Evolutionary conservation across 805 yeast species (phyloP).

Genomic region (Kuraishia molischiana): DNA sequence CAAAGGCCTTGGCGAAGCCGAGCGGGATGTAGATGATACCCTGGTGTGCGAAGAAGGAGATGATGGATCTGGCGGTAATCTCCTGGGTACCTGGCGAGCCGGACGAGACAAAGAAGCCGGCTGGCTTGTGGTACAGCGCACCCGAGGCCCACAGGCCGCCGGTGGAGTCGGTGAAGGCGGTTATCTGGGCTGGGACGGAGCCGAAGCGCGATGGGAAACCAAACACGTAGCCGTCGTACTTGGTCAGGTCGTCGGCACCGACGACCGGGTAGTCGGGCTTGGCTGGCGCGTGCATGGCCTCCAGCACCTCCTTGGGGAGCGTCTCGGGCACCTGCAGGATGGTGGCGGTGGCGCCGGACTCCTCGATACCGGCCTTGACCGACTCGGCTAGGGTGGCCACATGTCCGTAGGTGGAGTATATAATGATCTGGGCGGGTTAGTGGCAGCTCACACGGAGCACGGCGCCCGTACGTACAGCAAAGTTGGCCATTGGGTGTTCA

Average conservation of each 20-base stretch:
- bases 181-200: constrained; percentile 66
- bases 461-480: constrained; percentile 13
- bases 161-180: constrained; percentile 66
- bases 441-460: too few species aligned
- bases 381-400: constrained; percentile 59
- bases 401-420: constrained; percentile 80
- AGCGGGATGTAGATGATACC: constrained; percentile 72
- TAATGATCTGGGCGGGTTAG: constrained; percentile 43
- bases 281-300: constrained; percentile 55
- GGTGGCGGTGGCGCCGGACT: constrained; percentile 61
- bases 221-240: constrained; percentile 66
- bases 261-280: constrained; percentile 52
- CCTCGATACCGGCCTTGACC: constrained; percentile 57
- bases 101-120: constrained; percentile 62
- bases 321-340: constrained; percentile 80
- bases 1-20: constrained; percentile 56
- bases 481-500: constrained; percentile 13
- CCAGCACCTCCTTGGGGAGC: constrained; percentile 49
- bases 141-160: constrained; percentile 73
- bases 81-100: constrained; percentile 77
- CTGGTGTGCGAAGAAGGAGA: constrained; percentile 61
- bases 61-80: constrained; percentile 46
- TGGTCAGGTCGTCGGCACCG: constrained; percentile 39
- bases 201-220: constrained; percentile 82
- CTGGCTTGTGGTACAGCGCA: constrained; percentile 61